phyloP scores from a whole-genome alignment of 2,329 filamentous ascomycete genomes.

The Cercospora sp. region DNA sequence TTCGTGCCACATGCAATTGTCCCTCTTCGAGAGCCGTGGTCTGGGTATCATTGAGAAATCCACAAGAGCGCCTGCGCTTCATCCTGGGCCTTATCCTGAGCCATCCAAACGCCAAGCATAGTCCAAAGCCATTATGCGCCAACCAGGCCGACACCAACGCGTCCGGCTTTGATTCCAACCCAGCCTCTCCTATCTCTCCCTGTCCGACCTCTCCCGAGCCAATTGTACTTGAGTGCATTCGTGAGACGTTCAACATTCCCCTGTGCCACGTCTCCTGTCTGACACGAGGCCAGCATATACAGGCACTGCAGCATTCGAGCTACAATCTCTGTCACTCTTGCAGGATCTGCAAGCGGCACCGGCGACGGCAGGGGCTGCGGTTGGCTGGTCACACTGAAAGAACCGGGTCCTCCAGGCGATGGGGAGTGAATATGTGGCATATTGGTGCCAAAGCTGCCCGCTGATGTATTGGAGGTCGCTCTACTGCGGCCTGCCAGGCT shows the following conservation, averaged over 20 bases:
- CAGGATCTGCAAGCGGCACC: conserved; percentile 41
- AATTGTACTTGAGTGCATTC: conserved; percentile 90
- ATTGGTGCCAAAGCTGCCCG: conserved; percentile 48
- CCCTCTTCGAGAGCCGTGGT: background rate
- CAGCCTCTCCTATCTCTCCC: conserved; percentile 87
- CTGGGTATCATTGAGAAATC: conserved; percentile 9
- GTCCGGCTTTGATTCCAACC: conserved; percentile 63
- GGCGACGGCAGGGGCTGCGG: conserved; percentile 28
- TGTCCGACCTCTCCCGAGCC: conserved; percentile 86
- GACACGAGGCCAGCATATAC: conserved; percentile 79
- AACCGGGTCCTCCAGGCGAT: conserved; percentile 23
- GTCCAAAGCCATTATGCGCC: conserved; percentile 10
- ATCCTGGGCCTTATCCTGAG: background rate
- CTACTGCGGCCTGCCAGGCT: conserved; percentile 62
- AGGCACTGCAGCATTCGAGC: conserved; percentile 96
- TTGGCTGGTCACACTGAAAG: conserved; percentile 28
- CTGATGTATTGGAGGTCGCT: conserved; percentile 78
- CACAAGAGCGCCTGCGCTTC: background rate
- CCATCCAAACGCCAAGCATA: background rate
- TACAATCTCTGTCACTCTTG: conserved; percentile 89
- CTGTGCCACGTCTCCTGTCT: conserved; percentile 70
- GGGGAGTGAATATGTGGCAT: conserved; percentile 39
- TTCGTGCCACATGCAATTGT: background rate
- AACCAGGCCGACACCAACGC: conserved; percentile 35
- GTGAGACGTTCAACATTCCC: conserved; percentile 79